These are phyloP conservation scores for Phlyctochytrium planicorne DNA, from an alignment of 192 early-diverging fungal genomes.

Conservation along the genomic window DNA sequence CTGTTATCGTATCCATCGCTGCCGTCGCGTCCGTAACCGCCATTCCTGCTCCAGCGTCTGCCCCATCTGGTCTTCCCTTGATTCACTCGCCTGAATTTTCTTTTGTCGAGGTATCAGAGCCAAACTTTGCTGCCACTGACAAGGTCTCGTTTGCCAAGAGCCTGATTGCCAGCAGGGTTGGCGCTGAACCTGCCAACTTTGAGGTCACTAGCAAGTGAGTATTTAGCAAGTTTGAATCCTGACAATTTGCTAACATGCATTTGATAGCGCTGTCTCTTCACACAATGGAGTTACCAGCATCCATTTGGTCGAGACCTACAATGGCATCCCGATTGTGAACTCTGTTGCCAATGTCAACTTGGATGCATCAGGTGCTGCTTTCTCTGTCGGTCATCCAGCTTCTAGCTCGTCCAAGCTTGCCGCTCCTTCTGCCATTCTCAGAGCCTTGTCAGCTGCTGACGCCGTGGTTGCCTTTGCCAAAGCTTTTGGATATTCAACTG, in stretches of 20 bases:
- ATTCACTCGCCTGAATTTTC: not conserved
- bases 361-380: not conserved
- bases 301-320: constrained; percentile 1
- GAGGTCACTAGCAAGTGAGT: not conserved
- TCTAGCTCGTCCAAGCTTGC: not conserved
- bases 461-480: constrained; percentile 12
- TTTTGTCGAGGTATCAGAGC: not conserved
- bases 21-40: not conserved
- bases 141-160: not conserved
- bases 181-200: not conserved
- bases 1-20: not conserved
- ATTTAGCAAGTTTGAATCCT: too few relatives aligned
- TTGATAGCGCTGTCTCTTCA: not conserved
- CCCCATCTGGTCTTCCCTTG: not conserved
- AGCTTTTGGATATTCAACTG: not conserved
- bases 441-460: not conserved
- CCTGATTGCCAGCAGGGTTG: not conserved
- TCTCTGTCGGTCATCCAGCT: not conserved
- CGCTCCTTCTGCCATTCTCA: not conserved
- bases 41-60: not conserved
- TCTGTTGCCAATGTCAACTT: constrained; percentile 15
- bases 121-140: not conserved
- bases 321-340: constrained; percentile 20
- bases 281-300: not conserved
- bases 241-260: too few relatives aligned